A percentile compares a stretch with the other conserved stretches of the same genome.
phyloP scores from a whole-genome alignment of 163 green algal genomes.

The Smithsoniella earleae region DNA sequence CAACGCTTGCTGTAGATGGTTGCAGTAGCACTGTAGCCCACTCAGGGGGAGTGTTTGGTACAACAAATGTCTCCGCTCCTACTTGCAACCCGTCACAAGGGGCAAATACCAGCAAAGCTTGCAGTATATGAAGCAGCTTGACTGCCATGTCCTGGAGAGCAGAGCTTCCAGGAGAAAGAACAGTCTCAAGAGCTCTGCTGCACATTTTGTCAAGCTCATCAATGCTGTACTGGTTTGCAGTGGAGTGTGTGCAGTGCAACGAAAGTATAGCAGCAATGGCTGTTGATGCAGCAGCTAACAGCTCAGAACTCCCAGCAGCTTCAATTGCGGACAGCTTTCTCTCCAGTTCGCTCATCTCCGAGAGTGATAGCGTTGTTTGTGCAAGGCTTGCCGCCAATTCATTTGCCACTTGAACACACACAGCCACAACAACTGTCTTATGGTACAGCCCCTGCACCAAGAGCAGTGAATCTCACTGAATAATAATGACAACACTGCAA shows the following conservation, averaged over 20 bases:
- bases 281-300: background rate
- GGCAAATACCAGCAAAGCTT: conserved; percentile 23
- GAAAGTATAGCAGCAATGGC: background rate
- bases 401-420: background rate
- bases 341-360: background rate
- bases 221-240: too few relatives aligned
- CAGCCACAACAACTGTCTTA: conserved; percentile 10
- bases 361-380: background rate
- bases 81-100: background rate
- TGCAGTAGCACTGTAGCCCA: background rate
- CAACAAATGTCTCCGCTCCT: background rate
- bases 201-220: background rate
- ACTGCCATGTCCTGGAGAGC: background rate
- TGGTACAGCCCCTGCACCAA: conserved; percentile 26
- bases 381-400: background rate
- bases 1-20: background rate
- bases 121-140: background rate
- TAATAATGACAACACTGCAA: background rate
- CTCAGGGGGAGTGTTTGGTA: background rate
- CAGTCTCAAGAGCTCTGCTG: background rate
- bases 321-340: background rate
- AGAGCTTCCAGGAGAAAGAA: background rate
- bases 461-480: background rate
- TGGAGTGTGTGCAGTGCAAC: too few relatives aligned
- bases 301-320: background rate